Conservation (phyloP, 306 rosid genomes). For the Herpetospermum pedunculosum region DNA sequence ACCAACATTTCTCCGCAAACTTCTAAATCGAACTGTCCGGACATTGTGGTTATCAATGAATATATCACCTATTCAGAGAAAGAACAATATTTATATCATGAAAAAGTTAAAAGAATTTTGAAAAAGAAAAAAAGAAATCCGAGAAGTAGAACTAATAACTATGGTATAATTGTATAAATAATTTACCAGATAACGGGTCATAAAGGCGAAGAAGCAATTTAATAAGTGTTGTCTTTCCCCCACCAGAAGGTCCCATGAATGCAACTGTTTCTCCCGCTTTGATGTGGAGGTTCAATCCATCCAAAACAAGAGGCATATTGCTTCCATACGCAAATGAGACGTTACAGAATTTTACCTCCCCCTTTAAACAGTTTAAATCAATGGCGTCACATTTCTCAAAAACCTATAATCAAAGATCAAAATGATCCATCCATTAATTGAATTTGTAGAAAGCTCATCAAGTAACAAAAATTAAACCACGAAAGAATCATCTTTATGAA, state of each 20-base stretch:
- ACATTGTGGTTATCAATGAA: slow-evolving; percentile 52
- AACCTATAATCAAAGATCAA: slow-evolving; percentile 32
- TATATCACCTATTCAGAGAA: slow-evolving; percentile 38
- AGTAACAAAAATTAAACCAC: background rate
- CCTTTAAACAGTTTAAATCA: slow-evolving; percentile 40
- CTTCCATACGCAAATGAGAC: slow-evolving; percentile 60
- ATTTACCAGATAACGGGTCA: slow-evolving; percentile 66
- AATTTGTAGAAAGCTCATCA: background rate
- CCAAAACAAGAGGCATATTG: slow-evolving; percentile 41
- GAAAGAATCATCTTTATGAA: slow-evolving; percentile 1
- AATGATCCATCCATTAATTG: background rate
- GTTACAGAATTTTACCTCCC: slow-evolving; percentile 61
- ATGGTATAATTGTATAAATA: background rate
- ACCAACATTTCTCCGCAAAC: slow-evolving; percentile 65
- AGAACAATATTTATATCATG: background rate
- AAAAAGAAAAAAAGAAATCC: background rate
- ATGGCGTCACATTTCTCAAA: slow-evolving; percentile 52
- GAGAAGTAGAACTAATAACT: background rate
- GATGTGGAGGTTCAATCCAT: slow-evolving; percentile 57
- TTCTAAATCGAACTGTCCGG: slow-evolving; percentile 34
- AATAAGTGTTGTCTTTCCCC: slow-evolving; percentile 81
- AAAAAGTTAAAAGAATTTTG: slow-evolving; percentile 2
- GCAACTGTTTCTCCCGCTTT: slow-evolving; percentile 85
- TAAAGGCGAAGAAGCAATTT: slow-evolving; percentile 82
- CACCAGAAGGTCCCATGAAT: slow-evolving; percentile 87